These are phyloP conservation scores for Hyaloperonospora brassicae DNA, from an alignment of 352 stramenopile genomes.

Conservation along the genomic window DNA sequence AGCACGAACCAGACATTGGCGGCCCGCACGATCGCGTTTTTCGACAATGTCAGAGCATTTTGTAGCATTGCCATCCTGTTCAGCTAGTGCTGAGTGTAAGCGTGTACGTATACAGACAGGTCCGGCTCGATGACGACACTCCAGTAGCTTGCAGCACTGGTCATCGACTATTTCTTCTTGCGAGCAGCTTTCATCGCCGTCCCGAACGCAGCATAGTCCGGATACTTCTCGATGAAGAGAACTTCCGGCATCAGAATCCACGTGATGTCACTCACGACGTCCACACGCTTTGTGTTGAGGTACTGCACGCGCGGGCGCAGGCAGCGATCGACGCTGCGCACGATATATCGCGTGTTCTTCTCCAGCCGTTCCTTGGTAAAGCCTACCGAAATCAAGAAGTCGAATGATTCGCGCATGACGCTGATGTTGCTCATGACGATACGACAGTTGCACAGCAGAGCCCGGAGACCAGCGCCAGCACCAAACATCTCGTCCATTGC, in stretches of 20 bases:
- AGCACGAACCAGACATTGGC: too few relatives aligned
- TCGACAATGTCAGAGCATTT: too few relatives aligned
- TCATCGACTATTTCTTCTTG: slow-evolving; percentile 9
- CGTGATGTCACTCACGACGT: slow-evolving; percentile 13
- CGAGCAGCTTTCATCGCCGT: slow-evolving; percentile 6
- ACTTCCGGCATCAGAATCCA: slow-evolving; percentile 35
- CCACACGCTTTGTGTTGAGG: slow-evolving; percentile 11
- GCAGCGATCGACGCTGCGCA: slow-evolving; percentile 34
- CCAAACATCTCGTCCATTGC: slow-evolving; percentile 40
- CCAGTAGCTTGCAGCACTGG: not conserved
- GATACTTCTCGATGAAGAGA: slow-evolving; percentile 27
- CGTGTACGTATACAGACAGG: not conserved
- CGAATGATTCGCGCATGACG: slow-evolving; percentile 31
- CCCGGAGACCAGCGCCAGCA: slow-evolving; percentile 6
- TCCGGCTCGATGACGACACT: not conserved
- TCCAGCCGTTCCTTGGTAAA: slow-evolving; percentile 26
- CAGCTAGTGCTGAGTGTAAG: not conserved
- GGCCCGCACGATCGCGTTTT: too few relatives aligned
- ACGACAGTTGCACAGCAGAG: slow-evolving; percentile 25
- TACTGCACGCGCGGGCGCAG: slow-evolving; percentile 43
- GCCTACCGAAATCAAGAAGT: slow-evolving; percentile 32
- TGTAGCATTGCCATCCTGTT: not conserved
- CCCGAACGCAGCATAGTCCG: slow-evolving; percentile 18
- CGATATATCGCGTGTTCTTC: slow-evolving; percentile 28
- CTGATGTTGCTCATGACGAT: slow-evolving; percentile 49